Conservation (phyloP, 768 basidiomycete genomes). For the Tylopilus sp. region DNA sequence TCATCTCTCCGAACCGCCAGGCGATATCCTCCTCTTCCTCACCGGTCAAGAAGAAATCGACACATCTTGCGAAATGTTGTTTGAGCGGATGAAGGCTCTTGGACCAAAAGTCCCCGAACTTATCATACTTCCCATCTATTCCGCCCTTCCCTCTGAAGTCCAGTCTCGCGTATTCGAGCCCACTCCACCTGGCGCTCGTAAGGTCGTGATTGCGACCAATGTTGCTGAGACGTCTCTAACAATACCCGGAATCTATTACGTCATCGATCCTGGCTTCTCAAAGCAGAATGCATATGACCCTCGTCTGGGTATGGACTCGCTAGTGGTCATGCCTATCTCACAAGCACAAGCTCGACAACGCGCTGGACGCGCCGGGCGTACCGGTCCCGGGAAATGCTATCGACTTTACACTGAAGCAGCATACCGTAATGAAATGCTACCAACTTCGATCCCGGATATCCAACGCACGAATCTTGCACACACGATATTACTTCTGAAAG, state of each 20-base stretch:
- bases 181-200: slow-evolving; percentile 96
- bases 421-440: slow-evolving; percentile 98
- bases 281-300: slow-evolving; percentile 99
- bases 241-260: slow-evolving; percentile 98
- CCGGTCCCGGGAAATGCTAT: slow-evolving; percentile 98
- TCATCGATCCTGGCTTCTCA: slow-evolving; percentile 97
- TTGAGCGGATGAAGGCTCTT: slow-evolving; percentile 97
- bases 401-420: slow-evolving; percentile 97
- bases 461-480: slow-evolving; percentile 90
- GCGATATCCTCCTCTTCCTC: slow-evolving; percentile 94
- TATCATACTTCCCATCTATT: slow-evolving; percentile 96
- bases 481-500: slow-evolving; percentile 94
- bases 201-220: slow-evolving; percentile 99
- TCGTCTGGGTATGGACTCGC: slow-evolving; percentile 95
- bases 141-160: slow-evolving; percentile 95
- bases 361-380: slow-evolving; percentile 93
- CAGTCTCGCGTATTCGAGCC: slow-evolving; percentile 98
- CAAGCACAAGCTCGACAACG: slow-evolving; percentile 97
- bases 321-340: slow-evolving; percentile 98
- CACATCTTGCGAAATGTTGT: slow-evolving; percentile 94
- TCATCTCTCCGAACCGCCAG: slow-evolving; percentile 95
- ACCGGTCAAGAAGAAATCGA: slow-evolving; percentile 99
- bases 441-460: slow-evolving; percentile 96
- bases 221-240: slow-evolving; percentile 98
- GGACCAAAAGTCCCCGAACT: slow-evolving; percentile 99